These are phyloP conservation scores for Medicago ruthenica DNA, from an alignment of 306 rosid genomes.

Conservation along the genomic window DNA sequence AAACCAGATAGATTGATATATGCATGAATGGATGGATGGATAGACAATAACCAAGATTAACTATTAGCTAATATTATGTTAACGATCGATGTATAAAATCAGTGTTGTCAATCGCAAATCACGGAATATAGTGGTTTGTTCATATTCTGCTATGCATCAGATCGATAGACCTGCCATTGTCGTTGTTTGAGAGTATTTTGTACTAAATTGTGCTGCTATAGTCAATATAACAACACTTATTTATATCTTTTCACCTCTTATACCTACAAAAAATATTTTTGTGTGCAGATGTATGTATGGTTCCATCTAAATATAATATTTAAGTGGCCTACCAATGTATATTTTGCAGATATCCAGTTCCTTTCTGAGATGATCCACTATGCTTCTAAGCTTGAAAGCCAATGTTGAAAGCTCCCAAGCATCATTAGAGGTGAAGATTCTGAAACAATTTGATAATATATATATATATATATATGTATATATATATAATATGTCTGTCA, in stretches of 20 bases:
- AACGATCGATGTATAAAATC: background rate
- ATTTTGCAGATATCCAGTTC: constrained; percentile 48
- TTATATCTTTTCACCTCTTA: background rate
- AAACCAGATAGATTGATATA: no score
- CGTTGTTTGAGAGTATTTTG: no score
- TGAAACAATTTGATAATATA: constrained; percentile 37
- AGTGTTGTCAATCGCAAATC: no score
- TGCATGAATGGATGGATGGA: background rate
- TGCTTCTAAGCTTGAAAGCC: constrained; percentile 65
- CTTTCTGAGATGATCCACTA: constrained; percentile 58
- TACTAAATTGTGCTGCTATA: no score
- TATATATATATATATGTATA: no score
- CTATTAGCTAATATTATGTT: background rate
- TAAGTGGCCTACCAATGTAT: constrained; percentile 51
- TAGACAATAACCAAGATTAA: background rate
- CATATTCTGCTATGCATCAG: no score
- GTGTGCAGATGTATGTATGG: background rate
- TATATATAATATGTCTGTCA: background rate
- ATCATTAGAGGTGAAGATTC: constrained; percentile 59
- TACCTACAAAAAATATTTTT: background rate
- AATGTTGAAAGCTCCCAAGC: constrained; percentile 76
- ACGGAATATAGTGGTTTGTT: no score
- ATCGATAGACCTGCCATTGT: no score
- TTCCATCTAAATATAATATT: background rate
- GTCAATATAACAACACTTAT: no score